Percentiles rank a stretch among this genome's conserved stretches.
phyloP scores from a whole-genome alignment of 1,284 basidiomycete species.

The Xanthoconium separans region DNA sequence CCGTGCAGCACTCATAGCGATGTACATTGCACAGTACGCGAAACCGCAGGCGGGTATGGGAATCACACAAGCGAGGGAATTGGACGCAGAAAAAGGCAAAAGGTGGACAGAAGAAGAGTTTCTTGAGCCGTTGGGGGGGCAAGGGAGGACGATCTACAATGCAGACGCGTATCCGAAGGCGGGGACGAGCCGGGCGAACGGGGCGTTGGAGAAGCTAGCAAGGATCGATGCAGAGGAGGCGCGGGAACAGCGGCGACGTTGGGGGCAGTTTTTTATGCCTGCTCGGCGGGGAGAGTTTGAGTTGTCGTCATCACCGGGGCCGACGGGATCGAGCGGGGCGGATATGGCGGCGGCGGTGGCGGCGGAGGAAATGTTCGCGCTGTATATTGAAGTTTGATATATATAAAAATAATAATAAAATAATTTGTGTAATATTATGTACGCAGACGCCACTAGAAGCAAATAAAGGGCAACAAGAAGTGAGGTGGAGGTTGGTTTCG shows the following conservation, averaged over 20 bases:
- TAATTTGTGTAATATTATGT: background rate
- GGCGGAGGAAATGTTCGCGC: slow-evolving; percentile 38
- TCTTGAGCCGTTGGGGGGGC: slow-evolving; percentile 11
- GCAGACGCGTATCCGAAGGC: background rate
- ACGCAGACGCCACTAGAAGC: slow-evolving; percentile 24
- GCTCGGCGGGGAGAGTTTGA: slow-evolving; percentile 5
- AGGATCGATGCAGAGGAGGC: slow-evolving; percentile 27
- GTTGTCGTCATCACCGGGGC: background rate
- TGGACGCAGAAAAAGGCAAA: background rate
- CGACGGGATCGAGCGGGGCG: background rate
- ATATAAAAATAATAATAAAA: background rate
- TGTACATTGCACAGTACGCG: slow-evolving; percentile 16
- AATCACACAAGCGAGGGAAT: background rate
- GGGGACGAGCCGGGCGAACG: background rate
- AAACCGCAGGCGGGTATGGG: slow-evolving; percentile 11
- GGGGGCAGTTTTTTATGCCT: slow-evolving; percentile 6
- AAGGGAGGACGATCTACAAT: slow-evolving; percentile 33
- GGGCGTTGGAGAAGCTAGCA: slow-evolving; percentile 11
- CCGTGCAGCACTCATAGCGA: slow-evolving; percentile 25
- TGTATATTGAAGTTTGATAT: slow-evolving; percentile 38
- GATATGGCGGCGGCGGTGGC: background rate
- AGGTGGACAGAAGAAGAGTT: background rate
- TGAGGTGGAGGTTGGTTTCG: slow-evolving; percentile 30
- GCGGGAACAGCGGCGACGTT: background rate
- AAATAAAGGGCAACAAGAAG: slow-evolving; percentile 31